A percentile compares a stretch with the other conserved stretches of the same genome.
Conservation (phyloP, 352 stramenopile species). For the Phytopythium sindhum region DNA sequence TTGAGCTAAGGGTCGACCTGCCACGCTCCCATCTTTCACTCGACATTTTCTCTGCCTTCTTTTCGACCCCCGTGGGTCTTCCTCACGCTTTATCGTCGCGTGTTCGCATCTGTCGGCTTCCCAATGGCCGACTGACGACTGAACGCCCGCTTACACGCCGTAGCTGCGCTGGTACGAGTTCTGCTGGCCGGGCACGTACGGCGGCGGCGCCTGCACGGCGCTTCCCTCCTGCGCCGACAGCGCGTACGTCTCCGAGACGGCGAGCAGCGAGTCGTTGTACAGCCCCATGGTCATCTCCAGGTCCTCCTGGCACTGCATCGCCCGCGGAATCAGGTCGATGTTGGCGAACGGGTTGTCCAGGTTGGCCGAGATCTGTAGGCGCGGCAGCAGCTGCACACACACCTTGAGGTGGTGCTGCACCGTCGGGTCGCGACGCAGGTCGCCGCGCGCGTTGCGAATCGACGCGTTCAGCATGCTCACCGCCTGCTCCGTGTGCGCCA, state of each 20-base stretch:
- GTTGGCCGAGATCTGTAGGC: constrained; percentile 86
- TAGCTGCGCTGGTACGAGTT: constrained; percentile 90
- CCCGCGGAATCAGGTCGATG: constrained; percentile 80
- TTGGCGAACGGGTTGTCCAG: constrained; percentile 88
- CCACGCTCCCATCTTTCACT: not conserved
- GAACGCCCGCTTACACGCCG: constrained; percentile 46
- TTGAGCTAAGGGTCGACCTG: not conserved
- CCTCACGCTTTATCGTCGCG: not conserved
- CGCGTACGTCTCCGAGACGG: constrained; percentile 84
- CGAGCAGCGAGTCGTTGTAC: constrained; percentile 88
- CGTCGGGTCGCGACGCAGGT: constrained; percentile 72
- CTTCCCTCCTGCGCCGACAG: constrained; percentile 68
- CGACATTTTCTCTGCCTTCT: not conserved
- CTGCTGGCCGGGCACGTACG: constrained; percentile 86
- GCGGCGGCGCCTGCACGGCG: constrained; percentile 56
- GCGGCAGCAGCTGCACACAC: constrained; percentile 81
- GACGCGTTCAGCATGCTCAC: constrained; percentile 69
- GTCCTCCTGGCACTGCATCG: constrained; percentile 88
- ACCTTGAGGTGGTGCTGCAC: constrained; percentile 87
- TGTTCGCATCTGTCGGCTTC: not conserved
- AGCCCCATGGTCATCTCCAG: constrained; percentile 84
- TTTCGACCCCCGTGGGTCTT: not conserved
- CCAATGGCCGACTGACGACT: constrained; percentile 8
- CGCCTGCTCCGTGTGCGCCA: constrained; percentile 81
- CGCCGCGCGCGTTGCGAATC: constrained; percentile 78